Evolutionary conservation across 1,139 yeast species (phyloP), one percentile per base, ranked within the genome.

Genomic region (Hanseniaspora uvarum): DNA sequence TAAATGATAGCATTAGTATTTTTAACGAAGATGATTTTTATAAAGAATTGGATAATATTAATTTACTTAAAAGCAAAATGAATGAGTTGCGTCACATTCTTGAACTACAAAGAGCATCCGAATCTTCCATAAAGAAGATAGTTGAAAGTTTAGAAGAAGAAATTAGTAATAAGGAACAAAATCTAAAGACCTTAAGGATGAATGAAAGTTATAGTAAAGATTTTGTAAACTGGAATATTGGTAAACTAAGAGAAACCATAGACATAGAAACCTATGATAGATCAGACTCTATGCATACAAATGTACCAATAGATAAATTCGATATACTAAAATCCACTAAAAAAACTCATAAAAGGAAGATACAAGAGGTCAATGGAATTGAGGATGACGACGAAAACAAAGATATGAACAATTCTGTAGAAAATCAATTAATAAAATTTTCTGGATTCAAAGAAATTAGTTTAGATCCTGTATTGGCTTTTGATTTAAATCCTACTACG

Each of bases 211-310:
- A 19, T 34, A n/a, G 16, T n/a, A n/a, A 30, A 12, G n/a, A 23
- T 3, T 8, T 21, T 18, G 37, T 18, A 10, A 38, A 30, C 12
- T 50, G 53, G 53, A 21, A 50, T 31, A 12, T 24, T 24, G 39
- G 19, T 1, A 39, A 44, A 14, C n/a, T 50, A 4, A 28, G 46
- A 28, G 39, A 44, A 6, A 21, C 36, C 11, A 44, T 40, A 7
- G 16, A 19, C 18, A 43, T 36, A 12, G 34, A 40, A 14, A 37
- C 18, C 10, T 50, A 50, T 30, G 44, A 37, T 16, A 50, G 39
- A n/a, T 34, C 53, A n/a, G 31, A 28, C 8, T 50, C 53, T 12
- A 50, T 50, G 48, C 38, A 37, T 14, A 50, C 46, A 18, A 28
- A 26, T 8, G 44, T 50, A 2, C 53, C 53, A 19, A 33, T 41